Conservation (phyloP, 1,284 basidiomycete genomes). For the Tylopilus sp. region DNA sequence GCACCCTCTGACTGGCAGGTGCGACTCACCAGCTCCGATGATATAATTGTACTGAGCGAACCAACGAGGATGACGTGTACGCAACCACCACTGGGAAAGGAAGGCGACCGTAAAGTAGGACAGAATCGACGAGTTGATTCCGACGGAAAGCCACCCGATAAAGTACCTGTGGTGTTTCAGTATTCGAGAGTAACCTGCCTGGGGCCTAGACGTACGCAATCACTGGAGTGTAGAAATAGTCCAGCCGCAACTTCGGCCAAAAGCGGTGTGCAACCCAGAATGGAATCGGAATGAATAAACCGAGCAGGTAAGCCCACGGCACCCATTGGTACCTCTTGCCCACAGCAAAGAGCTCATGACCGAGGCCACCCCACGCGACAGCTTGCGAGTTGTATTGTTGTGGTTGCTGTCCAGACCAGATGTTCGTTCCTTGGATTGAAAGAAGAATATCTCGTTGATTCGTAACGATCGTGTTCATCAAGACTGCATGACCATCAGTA, state of each 20-base stretch:
- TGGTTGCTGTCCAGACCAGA: constrained; percentile 58
- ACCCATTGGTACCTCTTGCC: constrained; percentile 56
- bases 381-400: constrained; percentile 59
- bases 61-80: constrained; percentile 54
- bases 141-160: constrained; percentile 46
- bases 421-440: constrained; percentile 46
- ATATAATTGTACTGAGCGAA: constrained; percentile 49
- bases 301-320: constrained; percentile 51
- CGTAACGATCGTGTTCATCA: constrained; percentile 56
- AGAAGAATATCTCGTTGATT: constrained; percentile 48
- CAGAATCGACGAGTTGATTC: constrained; percentile 45
- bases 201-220: constrained; percentile 33
- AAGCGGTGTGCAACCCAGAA: constrained; percentile 51
- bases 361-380: constrained; percentile 61
- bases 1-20: background rate
- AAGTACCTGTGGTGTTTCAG: constrained; percentile 30
- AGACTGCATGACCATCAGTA: constrained; percentile 18
- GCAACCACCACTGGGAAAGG: constrained; percentile 53
- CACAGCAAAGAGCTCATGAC: constrained; percentile 50
- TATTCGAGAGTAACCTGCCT: background rate
- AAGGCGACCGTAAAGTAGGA: constrained; percentile 47
- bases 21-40: constrained; percentile 38
- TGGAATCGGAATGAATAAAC: constrained; percentile 48
- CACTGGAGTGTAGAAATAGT: constrained; percentile 45
- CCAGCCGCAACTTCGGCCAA: constrained; percentile 38